phyloP scores from a whole-genome alignment of 2,329 filamentous ascomycete species.

The Exophiala mesophila region DNA sequence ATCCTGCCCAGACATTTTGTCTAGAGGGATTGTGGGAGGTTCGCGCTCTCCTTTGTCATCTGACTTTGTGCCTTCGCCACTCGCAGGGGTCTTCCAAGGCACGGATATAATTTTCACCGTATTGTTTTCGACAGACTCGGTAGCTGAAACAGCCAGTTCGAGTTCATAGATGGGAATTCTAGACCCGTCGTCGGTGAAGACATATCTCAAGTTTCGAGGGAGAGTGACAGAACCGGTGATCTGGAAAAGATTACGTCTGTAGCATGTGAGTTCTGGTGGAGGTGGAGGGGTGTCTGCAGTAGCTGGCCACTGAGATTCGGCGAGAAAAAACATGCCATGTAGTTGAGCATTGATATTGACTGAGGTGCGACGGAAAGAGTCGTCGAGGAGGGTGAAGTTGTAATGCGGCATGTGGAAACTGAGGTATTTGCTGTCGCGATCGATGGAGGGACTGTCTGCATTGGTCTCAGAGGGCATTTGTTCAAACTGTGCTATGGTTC shows the following conservation, averaged over 20 bases:
- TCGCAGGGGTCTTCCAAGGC: slow-evolving; percentile 92
- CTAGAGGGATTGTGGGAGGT: slow-evolving; percentile 73
- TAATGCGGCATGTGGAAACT: slow-evolving; percentile 63
- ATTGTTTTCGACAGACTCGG: slow-evolving; percentile 90
- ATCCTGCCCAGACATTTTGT: slow-evolving; percentile 61
- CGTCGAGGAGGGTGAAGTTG: slow-evolving; percentile 58
- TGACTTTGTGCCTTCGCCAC: slow-evolving; percentile 50
- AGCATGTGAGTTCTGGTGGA: slow-evolving; percentile 82
- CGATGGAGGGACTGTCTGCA: slow-evolving; percentile 54
- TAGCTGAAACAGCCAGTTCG: slow-evolving; percentile 85
- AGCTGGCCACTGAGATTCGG: slow-evolving; percentile 59
- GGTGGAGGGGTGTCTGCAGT: slow-evolving; percentile 49
- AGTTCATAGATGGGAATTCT: slow-evolving; percentile 75
- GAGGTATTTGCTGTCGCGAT: slow-evolving; percentile 66
- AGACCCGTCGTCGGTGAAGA: slow-evolving; percentile 79
- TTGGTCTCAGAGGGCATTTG: slow-evolving; percentile 40
- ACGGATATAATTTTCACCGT: slow-evolving; percentile 91
- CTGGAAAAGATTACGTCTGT: slow-evolving; percentile 91
- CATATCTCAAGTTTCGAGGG: slow-evolving; percentile 69
- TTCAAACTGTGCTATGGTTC: slow-evolving; percentile 41
- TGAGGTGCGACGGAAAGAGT: slow-evolving; percentile 51
- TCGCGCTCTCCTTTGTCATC: slow-evolving; percentile 74
- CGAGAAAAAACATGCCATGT: slow-evolving; percentile 65
- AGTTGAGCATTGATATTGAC: slow-evolving; percentile 58
- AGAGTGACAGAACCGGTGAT: slow-evolving; percentile 85